Evolutionary conservation across 306 rosid genomes (phyloP).

Genomic region (Cicer cuneatum): DNA sequence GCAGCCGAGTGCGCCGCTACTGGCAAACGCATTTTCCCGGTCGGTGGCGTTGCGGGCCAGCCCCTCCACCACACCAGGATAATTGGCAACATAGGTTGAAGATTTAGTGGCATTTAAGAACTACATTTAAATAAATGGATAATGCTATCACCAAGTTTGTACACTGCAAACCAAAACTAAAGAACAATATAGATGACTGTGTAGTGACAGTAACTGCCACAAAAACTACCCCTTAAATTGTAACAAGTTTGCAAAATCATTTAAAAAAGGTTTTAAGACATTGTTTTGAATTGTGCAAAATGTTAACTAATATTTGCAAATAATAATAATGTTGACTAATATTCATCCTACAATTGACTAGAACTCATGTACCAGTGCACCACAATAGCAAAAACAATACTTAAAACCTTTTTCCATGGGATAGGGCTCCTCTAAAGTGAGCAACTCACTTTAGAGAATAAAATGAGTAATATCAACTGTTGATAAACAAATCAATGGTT

Average conservation of each 20-base stretch:
- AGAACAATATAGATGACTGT: constrained; percentile 10
- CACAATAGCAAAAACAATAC: neutral
- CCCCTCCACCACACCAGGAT: no score
- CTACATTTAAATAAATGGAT: constrained; percentile 4
- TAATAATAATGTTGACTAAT: neutral
- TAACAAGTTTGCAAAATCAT: neutral
- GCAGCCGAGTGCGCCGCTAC: no score
- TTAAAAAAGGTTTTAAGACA: neutral
- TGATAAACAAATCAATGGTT: no score
- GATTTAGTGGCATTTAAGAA: constrained; percentile 6
- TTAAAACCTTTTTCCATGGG: neutral
- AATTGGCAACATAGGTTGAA: no score
- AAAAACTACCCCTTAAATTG: constrained; percentile 16
- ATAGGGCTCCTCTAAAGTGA: no score
- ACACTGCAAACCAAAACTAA: constrained; percentile 21
- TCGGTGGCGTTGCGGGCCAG: no score
- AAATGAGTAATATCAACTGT: no score
- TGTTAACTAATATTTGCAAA: constrained; percentile 11
- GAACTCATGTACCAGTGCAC: constrained; percentile 12
- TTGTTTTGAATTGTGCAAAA: neutral
- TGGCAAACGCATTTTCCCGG: no score
- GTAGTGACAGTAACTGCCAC: neutral
- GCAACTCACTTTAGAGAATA: no score
- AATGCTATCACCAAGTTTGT: constrained; percentile 3
- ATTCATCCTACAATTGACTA: neutral